phyloP scores from a whole-genome alignment of 805 yeast species.

The Ogataea allantospora region DNA sequence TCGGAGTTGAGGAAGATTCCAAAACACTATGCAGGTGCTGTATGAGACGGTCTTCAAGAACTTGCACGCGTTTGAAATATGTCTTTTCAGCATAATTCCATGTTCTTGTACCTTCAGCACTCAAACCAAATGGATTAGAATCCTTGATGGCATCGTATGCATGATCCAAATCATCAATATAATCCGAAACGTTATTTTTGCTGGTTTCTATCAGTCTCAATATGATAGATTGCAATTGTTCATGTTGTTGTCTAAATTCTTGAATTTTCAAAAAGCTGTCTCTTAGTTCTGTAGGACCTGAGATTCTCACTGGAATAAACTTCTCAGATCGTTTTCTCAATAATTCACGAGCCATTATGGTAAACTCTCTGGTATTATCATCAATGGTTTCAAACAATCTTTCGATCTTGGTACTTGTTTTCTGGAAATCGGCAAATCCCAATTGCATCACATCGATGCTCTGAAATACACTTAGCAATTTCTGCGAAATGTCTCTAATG shows the following conservation, averaged over 20 bases:
- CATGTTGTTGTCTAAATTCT: slow-evolving; percentile 52
- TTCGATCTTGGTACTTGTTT: slow-evolving; percentile 29
- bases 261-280: slow-evolving; percentile 44
- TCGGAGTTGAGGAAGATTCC: slow-evolving; percentile 39
- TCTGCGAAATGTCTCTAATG: slow-evolving; percentile 52
- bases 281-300: slow-evolving; percentile 40
- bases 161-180: slow-evolving; percentile 34
- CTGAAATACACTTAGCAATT: slow-evolving; percentile 40
- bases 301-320: slow-evolving; percentile 61
- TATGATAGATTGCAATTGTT: slow-evolving; percentile 38
- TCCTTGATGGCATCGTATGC: slow-evolving; percentile 42
- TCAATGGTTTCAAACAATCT: slow-evolving; percentile 54
- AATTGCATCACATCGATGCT: slow-evolving; percentile 44
- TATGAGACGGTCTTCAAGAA: slow-evolving; percentile 47
- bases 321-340: slow-evolving; percentile 71
- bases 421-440: slow-evolving; percentile 40
- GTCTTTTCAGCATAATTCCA: slow-evolving; percentile 43
- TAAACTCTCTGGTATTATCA: slow-evolving; percentile 57
- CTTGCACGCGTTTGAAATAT: slow-evolving; percentile 43
- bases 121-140: slow-evolving; percentile 39
- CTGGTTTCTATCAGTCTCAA: neutral
- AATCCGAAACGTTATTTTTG: slow-evolving; percentile 11
- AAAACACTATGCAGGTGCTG: slow-evolving; percentile 39
- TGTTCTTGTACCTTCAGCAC: slow-evolving; percentile 34
- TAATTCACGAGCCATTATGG: slow-evolving; percentile 67